These are phyloP conservation scores for Gossypium lobatum DNA, from an alignment of 441 rosid genomes.

Conservation along the genomic window DNA sequence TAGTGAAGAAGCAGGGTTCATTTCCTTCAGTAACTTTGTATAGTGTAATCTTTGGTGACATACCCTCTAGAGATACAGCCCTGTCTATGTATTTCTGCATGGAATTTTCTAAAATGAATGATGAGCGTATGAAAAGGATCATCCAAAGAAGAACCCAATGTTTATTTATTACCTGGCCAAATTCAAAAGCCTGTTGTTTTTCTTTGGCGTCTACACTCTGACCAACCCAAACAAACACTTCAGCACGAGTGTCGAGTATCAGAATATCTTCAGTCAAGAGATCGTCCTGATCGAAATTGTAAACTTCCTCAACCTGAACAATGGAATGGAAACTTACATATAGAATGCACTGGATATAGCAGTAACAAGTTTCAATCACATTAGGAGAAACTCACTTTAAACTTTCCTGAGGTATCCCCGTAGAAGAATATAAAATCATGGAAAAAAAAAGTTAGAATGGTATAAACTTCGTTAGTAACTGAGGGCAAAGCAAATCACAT, in stretches of 20 bases:
- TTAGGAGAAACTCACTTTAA: constrained; percentile 63
- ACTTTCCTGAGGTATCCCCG: constrained; percentile 64
- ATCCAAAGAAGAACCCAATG: background rate
- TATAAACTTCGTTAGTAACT: constrained; percentile 18
- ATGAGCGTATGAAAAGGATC: constrained; percentile 4
- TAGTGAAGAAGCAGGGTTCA: constrained; percentile 89
- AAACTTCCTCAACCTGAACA: constrained; percentile 78
- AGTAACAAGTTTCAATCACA: constrained; percentile 13
- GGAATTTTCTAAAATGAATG: constrained; percentile 23
- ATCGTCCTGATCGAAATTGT: constrained; percentile 91
- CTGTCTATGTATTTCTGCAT: constrained; percentile 71
- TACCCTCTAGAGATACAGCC: constrained; percentile 77
- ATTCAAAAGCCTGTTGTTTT: constrained; percentile 79
- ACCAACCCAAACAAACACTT: constrained; percentile 97
- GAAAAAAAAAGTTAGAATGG: constrained; percentile 38
- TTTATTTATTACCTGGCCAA: constrained; percentile 70
- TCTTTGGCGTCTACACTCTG: constrained; percentile 75
- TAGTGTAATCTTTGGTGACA: constrained; percentile 71
- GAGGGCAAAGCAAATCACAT: background rate
- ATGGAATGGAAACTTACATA: constrained; percentile 18
- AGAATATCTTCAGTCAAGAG: constrained; percentile 85
- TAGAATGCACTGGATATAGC: constrained; percentile 13
- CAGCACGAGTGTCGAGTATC: constrained; percentile 90
- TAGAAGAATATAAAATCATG: constrained; percentile 33
- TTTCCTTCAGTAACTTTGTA: constrained; percentile 91